Evolutionary conservation across 495 filamentous ascomycete species (phyloP).

Genomic region (Astrocystis sublimbata): DNA sequence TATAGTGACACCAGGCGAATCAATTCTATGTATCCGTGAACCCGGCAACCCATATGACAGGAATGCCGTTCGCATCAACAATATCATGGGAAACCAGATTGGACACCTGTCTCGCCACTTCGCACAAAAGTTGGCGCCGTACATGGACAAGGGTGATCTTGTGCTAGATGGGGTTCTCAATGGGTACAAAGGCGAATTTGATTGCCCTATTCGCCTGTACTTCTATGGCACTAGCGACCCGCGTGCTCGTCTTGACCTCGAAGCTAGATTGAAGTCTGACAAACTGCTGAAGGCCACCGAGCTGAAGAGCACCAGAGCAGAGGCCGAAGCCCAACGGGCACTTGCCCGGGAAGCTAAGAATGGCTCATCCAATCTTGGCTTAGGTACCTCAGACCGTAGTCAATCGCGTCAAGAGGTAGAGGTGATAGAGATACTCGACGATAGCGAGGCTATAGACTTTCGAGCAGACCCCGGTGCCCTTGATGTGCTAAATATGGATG

Average conservation of each 20-base stretch:
- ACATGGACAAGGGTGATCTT: conserved; percentile 57
- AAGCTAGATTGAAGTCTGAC: conserved; percentile 62
- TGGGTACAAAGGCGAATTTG: conserved; percentile 61
- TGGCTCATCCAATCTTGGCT: conserved; percentile 34
- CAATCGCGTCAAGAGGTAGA: conserved; percentile 41
- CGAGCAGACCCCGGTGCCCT: conserved; percentile 64
- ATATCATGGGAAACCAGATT: conserved; percentile 76
- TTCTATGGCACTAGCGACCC: conserved; percentile 67
- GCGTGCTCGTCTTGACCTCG: conserved; percentile 50
- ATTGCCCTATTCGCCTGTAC: conserved; percentile 68
- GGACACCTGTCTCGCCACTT: conserved; percentile 72
- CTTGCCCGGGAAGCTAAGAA: conserved; percentile 24
- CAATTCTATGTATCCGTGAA: conserved; percentile 67
- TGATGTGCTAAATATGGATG: conserved; percentile 67
- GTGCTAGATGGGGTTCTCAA: conserved; percentile 66
- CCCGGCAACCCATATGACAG: conserved; percentile 70
- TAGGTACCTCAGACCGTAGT: conserved; percentile 22
- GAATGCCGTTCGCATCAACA: conserved; percentile 80
- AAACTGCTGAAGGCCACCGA: conserved; percentile 51
- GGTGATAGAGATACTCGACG: conserved; percentile 50
- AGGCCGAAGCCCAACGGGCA: conserved; percentile 49
- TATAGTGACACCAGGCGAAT: conserved; percentile 68
- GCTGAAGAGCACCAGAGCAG: conserved; percentile 49
- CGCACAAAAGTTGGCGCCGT: conserved; percentile 70
- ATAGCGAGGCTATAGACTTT: conserved; percentile 62